Percentiles rank a stretch among this genome's conserved stretches.
phyloP scores from a whole-genome alignment of 2,329 filamentous ascomycete species.

The Fusarium sp. region DNA sequence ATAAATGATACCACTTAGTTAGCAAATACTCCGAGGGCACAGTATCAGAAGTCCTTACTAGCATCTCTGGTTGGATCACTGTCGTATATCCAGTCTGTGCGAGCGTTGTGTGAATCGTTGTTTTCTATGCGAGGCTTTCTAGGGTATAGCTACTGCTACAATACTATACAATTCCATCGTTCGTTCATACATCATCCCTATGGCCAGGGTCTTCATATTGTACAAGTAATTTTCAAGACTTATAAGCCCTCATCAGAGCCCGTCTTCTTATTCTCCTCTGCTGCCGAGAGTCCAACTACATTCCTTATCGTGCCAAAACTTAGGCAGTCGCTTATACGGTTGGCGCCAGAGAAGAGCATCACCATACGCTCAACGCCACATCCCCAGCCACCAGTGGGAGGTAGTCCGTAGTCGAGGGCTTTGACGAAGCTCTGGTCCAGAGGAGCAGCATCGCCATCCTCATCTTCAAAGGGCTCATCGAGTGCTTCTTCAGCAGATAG shows the following conservation, averaged over 20 bases:
- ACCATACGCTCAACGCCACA: constrained; percentile 90
- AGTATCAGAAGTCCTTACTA: not conserved
- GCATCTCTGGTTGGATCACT: not conserved
- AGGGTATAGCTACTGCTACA: constrained; percentile 30
- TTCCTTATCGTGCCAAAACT: constrained; percentile 86
- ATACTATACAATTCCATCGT: constrained; percentile 40
- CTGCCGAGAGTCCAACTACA: constrained; percentile 62
- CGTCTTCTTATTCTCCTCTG: constrained; percentile 43
- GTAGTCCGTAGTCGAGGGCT: constrained; percentile 86
- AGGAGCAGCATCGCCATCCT: constrained; percentile 56
- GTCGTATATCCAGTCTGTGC: not conserved
- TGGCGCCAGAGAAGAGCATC: constrained; percentile 85
- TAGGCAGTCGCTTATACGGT: constrained; percentile 84
- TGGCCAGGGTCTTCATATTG: constrained; percentile 4
- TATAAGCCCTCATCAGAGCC: constrained; percentile 11
- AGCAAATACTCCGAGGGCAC: not conserved
- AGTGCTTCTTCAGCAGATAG: constrained; percentile 7
- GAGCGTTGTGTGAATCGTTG: not conserved
- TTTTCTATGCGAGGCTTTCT: constrained; percentile 21
- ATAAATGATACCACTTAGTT: constrained; percentile 22
- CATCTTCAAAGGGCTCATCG: constrained; percentile 46
- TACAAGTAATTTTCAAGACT: constrained; percentile 8
- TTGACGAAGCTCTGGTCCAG: constrained; percentile 84
- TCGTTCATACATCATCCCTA: constrained; percentile 35
- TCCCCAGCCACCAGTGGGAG: constrained; percentile 97